These are phyloP conservation scores for Teunomyces funiuensis DNA, from an alignment of 805 yeast genomes.

Conservation along the genomic window DNA sequence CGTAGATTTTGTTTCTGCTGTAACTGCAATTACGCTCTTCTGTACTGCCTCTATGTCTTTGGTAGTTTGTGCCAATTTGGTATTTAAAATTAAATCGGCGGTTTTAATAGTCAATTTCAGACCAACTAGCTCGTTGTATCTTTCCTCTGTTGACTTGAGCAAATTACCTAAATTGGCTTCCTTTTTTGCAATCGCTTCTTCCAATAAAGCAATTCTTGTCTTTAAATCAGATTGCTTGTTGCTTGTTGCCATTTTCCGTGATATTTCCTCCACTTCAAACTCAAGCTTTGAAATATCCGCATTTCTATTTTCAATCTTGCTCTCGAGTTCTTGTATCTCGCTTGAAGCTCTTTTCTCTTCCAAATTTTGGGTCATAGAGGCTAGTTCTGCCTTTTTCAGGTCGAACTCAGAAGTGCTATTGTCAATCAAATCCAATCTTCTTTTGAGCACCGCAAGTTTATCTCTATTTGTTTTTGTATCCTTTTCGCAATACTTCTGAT, in stretches of 20 bases:
- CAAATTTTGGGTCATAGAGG: slow-evolving; percentile 36
- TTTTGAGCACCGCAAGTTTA: slow-evolving; percentile 38
- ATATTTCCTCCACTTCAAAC: slow-evolving; percentile 49
- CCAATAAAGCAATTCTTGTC: slow-evolving; percentile 50
- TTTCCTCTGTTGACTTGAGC: slow-evolving; percentile 18
- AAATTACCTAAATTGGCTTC: slow-evolving; percentile 27
- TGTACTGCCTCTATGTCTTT: slow-evolving; percentile 6
- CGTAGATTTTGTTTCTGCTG: slow-evolving; percentile 8
- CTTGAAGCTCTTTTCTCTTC: slow-evolving; percentile 18
- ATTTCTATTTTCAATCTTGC: slow-evolving; percentile 39
- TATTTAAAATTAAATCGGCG: slow-evolving; percentile 13
- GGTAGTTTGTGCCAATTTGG: not conserved
- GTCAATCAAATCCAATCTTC: slow-evolving; percentile 36
- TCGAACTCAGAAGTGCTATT: slow-evolving; percentile 49
- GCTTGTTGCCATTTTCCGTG: slow-evolving; percentile 48
- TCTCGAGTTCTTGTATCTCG: slow-evolving; percentile 26
- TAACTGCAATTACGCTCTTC: slow-evolving; percentile 1
- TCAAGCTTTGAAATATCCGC: slow-evolving; percentile 31
- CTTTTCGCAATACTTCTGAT: slow-evolving; percentile 35
- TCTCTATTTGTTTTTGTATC: slow-evolving; percentile 39
- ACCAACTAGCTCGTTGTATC: slow-evolving; percentile 20
- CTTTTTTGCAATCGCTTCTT: slow-evolving; percentile 38
- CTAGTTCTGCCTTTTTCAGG: slow-evolving; percentile 43
- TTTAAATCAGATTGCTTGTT: slow-evolving; percentile 59
- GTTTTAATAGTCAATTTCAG: slow-evolving; percentile 14